Evolutionary conservation across 441 rosid genomes (phyloP).

Genomic region (Adansonia rubrostipa): DNA sequence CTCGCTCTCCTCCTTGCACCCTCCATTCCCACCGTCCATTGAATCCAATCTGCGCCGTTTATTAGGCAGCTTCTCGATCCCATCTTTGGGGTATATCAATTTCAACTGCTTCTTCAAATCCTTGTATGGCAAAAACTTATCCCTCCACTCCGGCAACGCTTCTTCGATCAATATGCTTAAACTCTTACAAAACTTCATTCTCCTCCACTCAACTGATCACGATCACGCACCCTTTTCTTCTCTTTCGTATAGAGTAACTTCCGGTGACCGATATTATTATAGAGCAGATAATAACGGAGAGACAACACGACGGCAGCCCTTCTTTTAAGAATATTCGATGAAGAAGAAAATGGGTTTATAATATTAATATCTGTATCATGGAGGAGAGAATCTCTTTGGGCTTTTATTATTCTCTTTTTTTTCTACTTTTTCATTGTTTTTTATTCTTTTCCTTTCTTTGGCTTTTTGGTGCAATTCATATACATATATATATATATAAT

Average conservation of each 20-base stretch:
- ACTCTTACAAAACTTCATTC: slow-evolving; percentile 75
- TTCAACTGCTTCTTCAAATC: slow-evolving; percentile 65
- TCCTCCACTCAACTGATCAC: not conserved
- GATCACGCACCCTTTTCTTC: not conserved
- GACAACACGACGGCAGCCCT: not conserved
- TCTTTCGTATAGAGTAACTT: not conserved
- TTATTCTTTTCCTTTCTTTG: too few relatives aligned
- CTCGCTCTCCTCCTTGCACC: slow-evolving; percentile 22
- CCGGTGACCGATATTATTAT: not conserved
- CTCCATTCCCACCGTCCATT: slow-evolving; percentile 21
- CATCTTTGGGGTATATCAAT: slow-evolving; percentile 47
- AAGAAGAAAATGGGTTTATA: not conserved
- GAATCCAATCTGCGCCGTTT: slow-evolving; percentile 46
- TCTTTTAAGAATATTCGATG: not conserved
- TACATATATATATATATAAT: too few relatives aligned
- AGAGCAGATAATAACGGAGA: not conserved
- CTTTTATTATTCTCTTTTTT: not conserved
- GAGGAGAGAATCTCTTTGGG: not conserved
- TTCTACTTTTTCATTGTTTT: too few relatives aligned
- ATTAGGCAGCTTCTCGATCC: slow-evolving; percentile 27
- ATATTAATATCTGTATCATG: not conserved
- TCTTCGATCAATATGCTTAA: slow-evolving; percentile 61
- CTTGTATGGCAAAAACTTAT: slow-evolving; percentile 64
- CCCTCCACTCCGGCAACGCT: slow-evolving; percentile 65
- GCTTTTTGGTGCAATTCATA: too few relatives aligned